Evolutionary conservation across 768 basidiomycete genomes (phyloP), one percentile per base, ranked within the genome.

Genomic region (Tylopilus rubrobrunneus): DNA sequence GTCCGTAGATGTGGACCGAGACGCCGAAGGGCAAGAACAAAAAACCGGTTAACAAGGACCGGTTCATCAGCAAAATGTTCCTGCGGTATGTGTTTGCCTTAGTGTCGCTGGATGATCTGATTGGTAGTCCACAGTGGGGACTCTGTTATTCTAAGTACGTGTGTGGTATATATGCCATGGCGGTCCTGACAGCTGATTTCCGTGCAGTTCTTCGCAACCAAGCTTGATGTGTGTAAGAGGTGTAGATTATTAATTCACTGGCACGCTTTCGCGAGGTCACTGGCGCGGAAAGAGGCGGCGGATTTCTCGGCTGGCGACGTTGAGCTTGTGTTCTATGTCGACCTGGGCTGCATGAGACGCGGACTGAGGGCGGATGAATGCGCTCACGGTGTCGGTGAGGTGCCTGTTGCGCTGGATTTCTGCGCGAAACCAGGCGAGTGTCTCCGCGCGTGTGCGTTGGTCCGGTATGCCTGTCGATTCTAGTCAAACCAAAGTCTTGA

Each of bases 31-130:
- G 93, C 39, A 98, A 98, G 76, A 93, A 93, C 68, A 98, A 97
- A 78, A 98, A 98, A 68, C 92, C 97, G 7, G 86, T 98, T 52
- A 98, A 98, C 78, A 98, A 98, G 74, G 97, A 98, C 73, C 83
- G 97, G 45, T 99, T 98, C 77, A 96, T 99, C 71, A 96, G 93
- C 71, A 99, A 98, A 76, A 96, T 99, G 93, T 98, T 96, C 74
- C 74, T 98, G 57, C 82, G 92, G 90, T 89, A 64, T 48, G 84
- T 71, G 36, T 23, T 47, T 23, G 43, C 33, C 28, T 52, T 41
- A 43, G 44, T 44, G 36, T 54, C 36, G 21, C 39, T 37, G 56
- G 29, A 51, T 53, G 10, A 49, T 49, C 55, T 67, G 46, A 60
- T 52, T 34, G 34, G 14, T 15, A 12, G 49, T 48, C 41, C 47